Base-by-base conservation (phyloP, 805 yeast species). In the Priceomyces haplophilus region DNA sequence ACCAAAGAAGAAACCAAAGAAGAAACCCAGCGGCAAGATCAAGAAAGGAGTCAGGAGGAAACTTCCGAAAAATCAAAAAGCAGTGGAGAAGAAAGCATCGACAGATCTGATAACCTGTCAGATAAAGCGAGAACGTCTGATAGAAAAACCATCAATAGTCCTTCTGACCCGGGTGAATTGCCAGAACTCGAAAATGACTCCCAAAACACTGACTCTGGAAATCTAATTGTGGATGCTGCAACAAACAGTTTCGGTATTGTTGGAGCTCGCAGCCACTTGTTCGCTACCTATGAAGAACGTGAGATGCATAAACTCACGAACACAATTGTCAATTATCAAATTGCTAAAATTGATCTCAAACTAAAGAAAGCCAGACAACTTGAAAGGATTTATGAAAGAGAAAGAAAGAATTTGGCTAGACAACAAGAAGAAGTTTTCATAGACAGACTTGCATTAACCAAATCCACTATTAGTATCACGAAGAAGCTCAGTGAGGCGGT, bases 261-360 rank as follows among this genome's bases (percentile, higher is more conserved):
- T 30, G 96, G 93, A 3, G 82, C 88, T 1, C 76, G 93, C 47
- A 75, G 93, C 19, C 88, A 86, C 56, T 74, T 85, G 16, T 85
- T 88, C 63, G 87, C 91, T 4, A 79, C 82, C 3, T 82, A 79
- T 56, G 95, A 87, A 60, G 96, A 88, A 55, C 71, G 89, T 46
- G 88, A 84, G 56, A 79, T 82, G 82, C 75, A 80, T 51, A 78
- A 76, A 41, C 60, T 83, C 17, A 64, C 83, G 10, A 69, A 75
- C 20, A 73, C 73, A 21, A 73, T 86, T 37, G 69, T 85, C 15
- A 82, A 83, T 55, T 76, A 78, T 33, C 82, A 83, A 58, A 50
- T 83, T 45, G 73, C 76, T 41, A 82, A 84, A 53, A 69, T 86
- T 25, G 85, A 84, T 46, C 52, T 83, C 46, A 86, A 86, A 63